Base-by-base conservation (phyloP, 148 eudicot species). In the Simmondsia chinensis region DNA sequence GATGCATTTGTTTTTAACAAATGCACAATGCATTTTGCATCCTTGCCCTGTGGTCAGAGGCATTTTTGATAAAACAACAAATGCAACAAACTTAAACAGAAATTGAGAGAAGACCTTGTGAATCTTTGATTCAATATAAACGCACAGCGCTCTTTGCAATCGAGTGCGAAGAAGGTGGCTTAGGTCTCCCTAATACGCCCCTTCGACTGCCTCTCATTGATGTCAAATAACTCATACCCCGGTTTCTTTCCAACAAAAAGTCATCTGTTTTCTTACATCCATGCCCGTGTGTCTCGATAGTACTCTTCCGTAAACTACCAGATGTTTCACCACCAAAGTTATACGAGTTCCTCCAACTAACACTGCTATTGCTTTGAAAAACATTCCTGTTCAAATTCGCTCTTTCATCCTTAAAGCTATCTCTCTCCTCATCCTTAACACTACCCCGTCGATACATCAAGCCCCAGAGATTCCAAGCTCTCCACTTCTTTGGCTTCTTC, bases 401-500 rank as follows among this genome's bases (percentile, higher is more conserved):
- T 55, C 69, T 74, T 3, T 50, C 49, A 36, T 79, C 81, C n/a
- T n/a, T n/a, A 45, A 69, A 73, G 46, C 72, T 61, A 45, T 83
- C 88, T 48, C 83, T 87, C 2, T 79, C 77, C 4, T 75, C 76
- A 39, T 77, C 70, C 36, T 56, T 74, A 2, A 58, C 57, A 38
- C 48, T 47, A 48, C 54, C 65, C 9, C 87, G 64, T 14, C 80
- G 58, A 1, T 73, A 57, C 32, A 89, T 71, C 29, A 85, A 81
- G 16, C 85, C 91, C 97, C 87, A 84, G 6, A 84, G 65, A 35
- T 72, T 89, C 97, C 94, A 88, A 3, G 70, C 54, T 57, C 69
- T 66, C 94, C 94, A 88, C 46, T 72, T 68, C 48, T 66, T 64
- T 0, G 84, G 50, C 58, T 80, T 89, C 60, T 73, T 89, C 0